A percentile compares a stretch with the other conserved stretches of the same genome.
These are phyloP conservation scores for Euphrasia arctica DNA, from an alignment of 305 asterid genomes.

Conservation along the genomic window DNA sequence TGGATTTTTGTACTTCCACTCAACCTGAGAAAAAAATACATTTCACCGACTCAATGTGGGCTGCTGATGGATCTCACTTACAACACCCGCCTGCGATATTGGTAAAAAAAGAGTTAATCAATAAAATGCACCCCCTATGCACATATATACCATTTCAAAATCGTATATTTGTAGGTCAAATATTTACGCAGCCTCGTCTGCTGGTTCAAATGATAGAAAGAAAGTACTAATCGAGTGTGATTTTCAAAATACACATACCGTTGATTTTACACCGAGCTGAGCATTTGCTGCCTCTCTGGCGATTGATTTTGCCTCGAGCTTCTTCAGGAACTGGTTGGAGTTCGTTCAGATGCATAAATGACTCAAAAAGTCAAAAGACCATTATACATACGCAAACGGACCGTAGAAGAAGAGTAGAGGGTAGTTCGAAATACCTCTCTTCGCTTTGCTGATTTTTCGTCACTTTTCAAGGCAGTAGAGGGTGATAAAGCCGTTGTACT, in stretches of 20 bases:
- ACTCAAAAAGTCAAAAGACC: neutral
- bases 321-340: conserved; percentile 25
- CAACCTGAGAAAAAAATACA: conserved; percentile 2
- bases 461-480: conserved; percentile 38
- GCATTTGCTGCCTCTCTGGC: neutral
- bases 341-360: conserved; percentile 6
- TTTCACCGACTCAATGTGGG: conserved; percentile 29
- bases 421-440: conserved; percentile 21
- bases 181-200: too few species aligned
- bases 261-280: neutral
- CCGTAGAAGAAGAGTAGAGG: neutral
- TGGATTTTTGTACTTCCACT: neutral
- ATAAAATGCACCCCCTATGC: neutral
- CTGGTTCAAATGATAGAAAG: neutral
- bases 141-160: neutral
- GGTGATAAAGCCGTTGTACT: conserved; percentile 29
- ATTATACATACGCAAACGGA: conserved; percentile 5
- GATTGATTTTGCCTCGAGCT: neutral
- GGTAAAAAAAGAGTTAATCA: neutral
- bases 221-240: neutral
- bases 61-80: conserved; percentile 28
- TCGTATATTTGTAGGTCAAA: neutral
- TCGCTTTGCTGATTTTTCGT: conserved; percentile 53
- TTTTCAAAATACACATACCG: neutral
- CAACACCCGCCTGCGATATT: conserved; percentile 29